Base-by-base conservation (phyloP, 352 stramenopile genomes). In the Pilasporangium apinafurcum region DNA sequence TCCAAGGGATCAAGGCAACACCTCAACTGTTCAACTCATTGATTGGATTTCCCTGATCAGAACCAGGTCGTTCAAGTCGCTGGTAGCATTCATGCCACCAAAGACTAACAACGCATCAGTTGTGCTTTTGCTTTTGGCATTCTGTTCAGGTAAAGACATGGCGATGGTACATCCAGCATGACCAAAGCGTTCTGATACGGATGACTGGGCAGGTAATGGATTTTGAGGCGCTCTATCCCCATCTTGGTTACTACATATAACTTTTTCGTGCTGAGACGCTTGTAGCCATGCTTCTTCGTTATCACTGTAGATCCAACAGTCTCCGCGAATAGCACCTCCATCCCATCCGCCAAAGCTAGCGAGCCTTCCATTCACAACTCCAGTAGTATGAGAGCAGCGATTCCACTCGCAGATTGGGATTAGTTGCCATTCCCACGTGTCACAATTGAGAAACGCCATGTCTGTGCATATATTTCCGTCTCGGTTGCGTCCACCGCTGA, bases 271-370 rank as follows among this genome's bases (percentile, higher is more conserved):
- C 4, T 24, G 24, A 13, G 50, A 17, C 20, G 48, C 47, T 13
- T 37, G 36, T n/a, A 68, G 28, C 71, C 65, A 82, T 7, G 65
- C 62, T 39, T 78, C 68, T 8, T 67, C 52, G 4, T 67, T 44
- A n/a, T 81, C 72, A 3, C 29, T 49, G 45, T 73, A 85, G 13
- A 48, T 46, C 48, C 62, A 83, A 37, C 53, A 73, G 36, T 83
- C 69, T 16, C 47, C 46, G 0, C 63, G 58, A n/a, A 86, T 73
- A 7, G 41, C 47, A 6, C 50, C 29, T 35, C 73, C 73, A 31
- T 86, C 58, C 36, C 69, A 86, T 1, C 73, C 73, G 0, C 68
- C 73, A 48, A 83, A 77, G 44, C 63, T 79, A 16, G 78, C 43
- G 7, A 84, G 29, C 1, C 48, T 33, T 0, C 51, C 47, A 13